These are phyloP conservation scores for Beauveria sp. DNA, from an alignment of 2,329 filamentous ascomycete species.

Conservation along the genomic window DNA sequence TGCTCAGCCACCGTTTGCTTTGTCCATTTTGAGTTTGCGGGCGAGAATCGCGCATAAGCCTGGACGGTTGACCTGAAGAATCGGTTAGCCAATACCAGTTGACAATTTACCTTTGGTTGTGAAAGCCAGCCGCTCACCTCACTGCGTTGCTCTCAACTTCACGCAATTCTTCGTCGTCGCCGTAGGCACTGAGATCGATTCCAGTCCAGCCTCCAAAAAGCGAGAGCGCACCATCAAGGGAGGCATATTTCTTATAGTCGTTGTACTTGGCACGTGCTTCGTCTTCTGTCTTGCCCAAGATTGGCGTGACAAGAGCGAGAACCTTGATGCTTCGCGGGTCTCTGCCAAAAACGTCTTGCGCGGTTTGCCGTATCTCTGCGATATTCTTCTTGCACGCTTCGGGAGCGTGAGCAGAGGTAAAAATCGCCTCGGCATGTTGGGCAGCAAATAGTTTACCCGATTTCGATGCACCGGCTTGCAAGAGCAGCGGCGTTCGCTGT, in stretches of 20 bases:
- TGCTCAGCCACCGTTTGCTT: conserved; percentile 26
- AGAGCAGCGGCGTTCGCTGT: conserved; percentile 55
- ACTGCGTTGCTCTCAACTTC: conserved; percentile 54
- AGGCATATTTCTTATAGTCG: conserved; percentile 47
- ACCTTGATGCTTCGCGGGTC: conserved; percentile 52
- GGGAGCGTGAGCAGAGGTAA: conserved; percentile 51
- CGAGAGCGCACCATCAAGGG: conserved; percentile 53
- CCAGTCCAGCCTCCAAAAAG: conserved; percentile 62
- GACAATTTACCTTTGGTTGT: not conserved
- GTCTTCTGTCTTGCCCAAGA: conserved; percentile 52
- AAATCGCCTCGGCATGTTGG: conserved; percentile 57
- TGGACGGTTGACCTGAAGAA: conserved; percentile 34
- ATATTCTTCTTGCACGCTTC: conserved; percentile 47
- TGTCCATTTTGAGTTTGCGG: conserved; percentile 27
- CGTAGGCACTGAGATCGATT: conserved; percentile 53
- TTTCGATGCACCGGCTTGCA: conserved; percentile 56
- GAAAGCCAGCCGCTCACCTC: not conserved
- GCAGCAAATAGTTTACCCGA: conserved; percentile 54
- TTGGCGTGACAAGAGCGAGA: conserved; percentile 48
- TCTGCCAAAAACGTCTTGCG: conserved; percentile 39
- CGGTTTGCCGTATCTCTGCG: conserved; percentile 46
- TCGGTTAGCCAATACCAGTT: not conserved
- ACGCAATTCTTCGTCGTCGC: conserved; percentile 55
- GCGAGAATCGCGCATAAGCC: conserved; percentile 32
- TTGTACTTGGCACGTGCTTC: conserved; percentile 44